Evolutionary conservation across 2,329 filamentous ascomycete species (phyloP), one percentile per base, ranked within the genome.

Genomic region (Pyricularia sp.): DNA sequence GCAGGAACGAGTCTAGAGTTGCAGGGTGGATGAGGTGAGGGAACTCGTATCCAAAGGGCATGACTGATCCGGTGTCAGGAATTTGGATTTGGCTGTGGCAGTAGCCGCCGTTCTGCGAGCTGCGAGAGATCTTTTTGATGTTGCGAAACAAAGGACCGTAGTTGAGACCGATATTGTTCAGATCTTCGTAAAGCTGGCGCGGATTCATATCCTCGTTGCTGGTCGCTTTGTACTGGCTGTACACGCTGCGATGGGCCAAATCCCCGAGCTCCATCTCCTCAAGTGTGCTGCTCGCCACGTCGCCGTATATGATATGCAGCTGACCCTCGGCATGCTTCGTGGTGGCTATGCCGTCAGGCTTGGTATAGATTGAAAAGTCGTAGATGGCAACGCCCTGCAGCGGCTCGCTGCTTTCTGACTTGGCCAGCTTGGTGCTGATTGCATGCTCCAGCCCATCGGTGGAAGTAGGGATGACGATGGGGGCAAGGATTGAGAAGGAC

Each of bases 11-110:
- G 71, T 88, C 86, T 14, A 88, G 77, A 0, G 85, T 86, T 4
- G 83, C 81, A 0, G 86, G 86, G 71, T 88, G 86, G n/a, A 88
- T 80, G 4, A 86, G 69, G 71, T 87, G 84, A 3, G 81, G 78
- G 70, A 81, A 86, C 72, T 87, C 85, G 68, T 83, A 86, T 17
- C 80, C 75, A 58, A 78, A 78, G 0, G 85, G 85, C 85, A 88
- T 88, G 64, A 77, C 79, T 2, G 81, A 77, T 71, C 76, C 81
- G 1, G 84, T 87, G 71, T 86, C 80, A 0, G 84, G 82, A 4
- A 85, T 77, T 9, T 75, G 73, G 4, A 86, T 74, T 2, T 75
- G 77, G 67, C 77, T 78, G 25, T 69, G 71, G 65, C 68, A 69
- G 33, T 12, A 11, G 10, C n/a, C 33, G 50, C 59, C 58, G 33